Evolutionary conservation across 2,329 filamentous ascomycete genomes (phyloP).

Genomic region (Pseudocercospora musae): DNA sequence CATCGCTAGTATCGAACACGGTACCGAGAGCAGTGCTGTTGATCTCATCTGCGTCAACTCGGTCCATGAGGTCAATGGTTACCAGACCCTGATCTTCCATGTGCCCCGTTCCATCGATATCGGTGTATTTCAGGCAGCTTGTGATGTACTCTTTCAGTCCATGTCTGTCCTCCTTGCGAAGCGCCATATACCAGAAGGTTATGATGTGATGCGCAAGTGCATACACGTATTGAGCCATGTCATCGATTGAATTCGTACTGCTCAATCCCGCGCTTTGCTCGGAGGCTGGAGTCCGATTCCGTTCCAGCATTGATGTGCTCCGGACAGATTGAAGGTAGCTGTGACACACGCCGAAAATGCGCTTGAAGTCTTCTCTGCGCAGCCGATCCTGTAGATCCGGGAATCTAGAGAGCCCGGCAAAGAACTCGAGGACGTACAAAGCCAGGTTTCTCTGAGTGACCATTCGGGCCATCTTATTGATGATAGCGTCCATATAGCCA

Average conservation of each 20-base stretch:
- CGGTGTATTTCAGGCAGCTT: constrained; percentile 74
- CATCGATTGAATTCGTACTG: constrained; percentile 29
- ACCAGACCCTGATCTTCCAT: constrained; percentile 92
- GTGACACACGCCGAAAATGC: constrained; percentile 92
- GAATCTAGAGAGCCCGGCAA: constrained; percentile 82
- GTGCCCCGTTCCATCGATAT: constrained; percentile 68
- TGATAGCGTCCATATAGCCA: constrained; percentile 77
- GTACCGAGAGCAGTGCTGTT: constrained; percentile 57
- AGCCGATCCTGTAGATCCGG: constrained; percentile 52
- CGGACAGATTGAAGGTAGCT: constrained; percentile 87
- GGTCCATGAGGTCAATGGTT: constrained; percentile 72
- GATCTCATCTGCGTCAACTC: constrained; percentile 52
- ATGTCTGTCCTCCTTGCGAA: constrained; percentile 79
- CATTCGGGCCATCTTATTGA: constrained; percentile 92
- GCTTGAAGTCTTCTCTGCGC: constrained; percentile 82
- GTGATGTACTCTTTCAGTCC: constrained; percentile 88
- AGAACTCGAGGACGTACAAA: constrained; percentile 91
- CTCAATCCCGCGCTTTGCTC: constrained; percentile 27
- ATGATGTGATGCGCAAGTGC: constrained; percentile 93
- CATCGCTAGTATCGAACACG: constrained; percentile 64
- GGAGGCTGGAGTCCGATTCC: constrained; percentile 26
- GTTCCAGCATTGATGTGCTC: constrained; percentile 37
- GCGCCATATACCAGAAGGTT: constrained; percentile 90
- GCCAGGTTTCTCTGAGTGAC: constrained; percentile 91
- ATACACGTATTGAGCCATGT: constrained; percentile 67